These are phyloP conservation scores for Pseudisothecium myosuroides DNA, from an alignment of 225 moss, liverwort and hornwort species.

Conservation along the genomic window DNA sequence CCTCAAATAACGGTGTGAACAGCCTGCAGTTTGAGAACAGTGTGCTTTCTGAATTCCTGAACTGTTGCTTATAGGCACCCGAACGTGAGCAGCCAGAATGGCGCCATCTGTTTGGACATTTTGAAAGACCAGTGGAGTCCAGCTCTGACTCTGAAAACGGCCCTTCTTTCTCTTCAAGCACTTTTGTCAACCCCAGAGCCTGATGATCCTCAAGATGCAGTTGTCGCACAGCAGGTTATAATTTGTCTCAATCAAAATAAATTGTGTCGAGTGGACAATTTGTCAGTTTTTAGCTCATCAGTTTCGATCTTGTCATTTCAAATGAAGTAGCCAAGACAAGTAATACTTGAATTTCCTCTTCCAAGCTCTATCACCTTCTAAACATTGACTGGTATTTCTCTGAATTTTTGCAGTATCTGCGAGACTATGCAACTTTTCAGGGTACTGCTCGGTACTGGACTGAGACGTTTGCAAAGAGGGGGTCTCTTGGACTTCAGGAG, in stretches of 20 bases:
- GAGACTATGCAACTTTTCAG: slow-evolving; percentile 67
- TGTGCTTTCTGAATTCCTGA: background rate
- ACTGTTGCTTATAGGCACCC: slow-evolving; percentile 63
- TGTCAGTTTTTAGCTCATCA: background rate
- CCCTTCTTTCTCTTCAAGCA: slow-evolving; percentile 89
- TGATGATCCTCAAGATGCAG: slow-evolving; percentile 97
- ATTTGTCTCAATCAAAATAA: background rate
- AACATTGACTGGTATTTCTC: background rate
- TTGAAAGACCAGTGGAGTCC: slow-evolving; percentile 99
- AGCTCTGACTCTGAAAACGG: slow-evolving; percentile 88
- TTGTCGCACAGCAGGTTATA: slow-evolving; percentile 92
- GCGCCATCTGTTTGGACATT: slow-evolving; percentile 96
- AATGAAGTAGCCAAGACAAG: background rate
- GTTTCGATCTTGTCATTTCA: background rate
- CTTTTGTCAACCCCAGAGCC: slow-evolving; percentile 92
- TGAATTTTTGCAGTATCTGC: slow-evolving; percentile 60
- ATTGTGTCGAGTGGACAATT: background rate
- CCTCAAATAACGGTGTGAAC: background rate
- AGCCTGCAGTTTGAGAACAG: background rate
- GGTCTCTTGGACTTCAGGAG: slow-evolving; percentile 78
- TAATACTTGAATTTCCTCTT: background rate
- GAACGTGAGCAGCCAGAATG: slow-evolving; percentile 96
- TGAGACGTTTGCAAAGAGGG: slow-evolving; percentile 93
- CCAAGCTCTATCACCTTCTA: background rate
- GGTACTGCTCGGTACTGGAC: slow-evolving; percentile 98